Percentiles rank a stretch among this genome's conserved stretches.
Evolutionary conservation across 1,139 yeast species (phyloP).

Genomic region (Saccharomyces pastorianus): DNA sequence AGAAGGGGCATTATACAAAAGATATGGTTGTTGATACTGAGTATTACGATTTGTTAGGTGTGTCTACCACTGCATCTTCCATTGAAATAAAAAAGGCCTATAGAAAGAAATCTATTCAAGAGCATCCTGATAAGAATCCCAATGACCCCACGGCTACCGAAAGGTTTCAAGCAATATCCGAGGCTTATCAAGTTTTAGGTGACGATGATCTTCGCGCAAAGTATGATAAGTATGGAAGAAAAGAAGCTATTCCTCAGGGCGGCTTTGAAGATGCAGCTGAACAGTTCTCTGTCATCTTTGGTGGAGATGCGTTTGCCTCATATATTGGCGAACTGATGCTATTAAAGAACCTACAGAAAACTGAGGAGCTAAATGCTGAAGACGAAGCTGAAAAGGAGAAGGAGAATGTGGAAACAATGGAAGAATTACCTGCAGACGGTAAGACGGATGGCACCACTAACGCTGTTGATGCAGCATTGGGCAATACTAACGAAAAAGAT

Average conservation of each 20-base stretch:
- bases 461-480: not conserved
- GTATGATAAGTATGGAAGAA: constrained; percentile 82
- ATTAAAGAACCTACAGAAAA: constrained; percentile 68
- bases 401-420: constrained; percentile 13
- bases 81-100: constrained; percentile 87
- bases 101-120: constrained; percentile 72
- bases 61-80: constrained; percentile 59
- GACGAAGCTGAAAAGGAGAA: constrained; percentile 30
- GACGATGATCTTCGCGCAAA: constrained; percentile 65
- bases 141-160: constrained; percentile 66
- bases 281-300: constrained; percentile 78
- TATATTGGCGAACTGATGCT: constrained; percentile 90
- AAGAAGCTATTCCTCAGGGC: constrained; percentile 68
- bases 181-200: constrained; percentile 77
- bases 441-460: not conserved
- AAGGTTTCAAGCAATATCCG: constrained; percentile 46
- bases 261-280: constrained; percentile 90
- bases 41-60: constrained; percentile 70
- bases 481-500: not conserved
- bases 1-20: not conserved
- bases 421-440: not conserved
- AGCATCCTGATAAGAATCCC: constrained; percentile 93
- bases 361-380: constrained; percentile 43
- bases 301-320: constrained; percentile 84
- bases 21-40: constrained; percentile 82